phyloP scores from a whole-genome alignment of 2,329 filamentous ascomycete genomes.

The Diplodia seriata region DNA sequence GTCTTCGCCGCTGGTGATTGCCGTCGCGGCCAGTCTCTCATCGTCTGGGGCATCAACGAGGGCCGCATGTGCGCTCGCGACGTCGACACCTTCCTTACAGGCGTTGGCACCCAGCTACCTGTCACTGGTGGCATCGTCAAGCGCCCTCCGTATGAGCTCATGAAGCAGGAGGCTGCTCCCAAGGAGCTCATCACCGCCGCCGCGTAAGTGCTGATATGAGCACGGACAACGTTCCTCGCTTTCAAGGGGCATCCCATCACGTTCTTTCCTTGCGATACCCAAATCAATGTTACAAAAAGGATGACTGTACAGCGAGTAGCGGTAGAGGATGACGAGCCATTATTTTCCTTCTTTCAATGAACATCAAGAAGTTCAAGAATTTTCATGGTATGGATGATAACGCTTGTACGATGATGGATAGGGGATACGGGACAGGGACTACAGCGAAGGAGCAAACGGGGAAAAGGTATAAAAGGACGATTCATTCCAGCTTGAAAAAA shows the following conservation, averaged over 20 bases:
- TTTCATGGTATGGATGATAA: conserved; percentile 1
- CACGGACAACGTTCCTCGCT: neutral
- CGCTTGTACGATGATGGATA: neutral
- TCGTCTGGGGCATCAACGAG: conserved; percentile 99
- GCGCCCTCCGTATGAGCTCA: conserved; percentile 75
- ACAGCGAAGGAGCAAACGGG: neutral
- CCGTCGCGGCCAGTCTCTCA: conserved; percentile 90
- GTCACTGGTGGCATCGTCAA: conserved; percentile 94
- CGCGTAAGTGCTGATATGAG: conserved; percentile 35
- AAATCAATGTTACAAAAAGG: conserved; percentile 3
- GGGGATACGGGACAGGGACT: neutral
- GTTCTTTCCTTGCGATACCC: conserved; percentile 30
- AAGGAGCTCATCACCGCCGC: conserved; percentile 49
- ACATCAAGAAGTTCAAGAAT: neutral
- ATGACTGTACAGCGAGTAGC: conserved; percentile 25
- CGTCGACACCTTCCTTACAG: conserved; percentile 85
- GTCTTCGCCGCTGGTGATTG: conserved; percentile 96
- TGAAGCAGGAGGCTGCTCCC: conserved; percentile 54
- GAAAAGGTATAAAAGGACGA: neutral
- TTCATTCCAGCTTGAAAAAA: conserved; percentile 4
- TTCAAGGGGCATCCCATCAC: neutral
- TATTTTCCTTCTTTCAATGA: conserved; percentile 7
- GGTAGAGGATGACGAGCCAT: conserved; percentile 9
- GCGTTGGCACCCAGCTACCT: conserved; percentile 76
- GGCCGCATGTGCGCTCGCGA: conserved; percentile 91